These are phyloP conservation scores for Sonneratia alba DNA, from an alignment of 345 rosid species.

Conservation along the genomic window DNA sequence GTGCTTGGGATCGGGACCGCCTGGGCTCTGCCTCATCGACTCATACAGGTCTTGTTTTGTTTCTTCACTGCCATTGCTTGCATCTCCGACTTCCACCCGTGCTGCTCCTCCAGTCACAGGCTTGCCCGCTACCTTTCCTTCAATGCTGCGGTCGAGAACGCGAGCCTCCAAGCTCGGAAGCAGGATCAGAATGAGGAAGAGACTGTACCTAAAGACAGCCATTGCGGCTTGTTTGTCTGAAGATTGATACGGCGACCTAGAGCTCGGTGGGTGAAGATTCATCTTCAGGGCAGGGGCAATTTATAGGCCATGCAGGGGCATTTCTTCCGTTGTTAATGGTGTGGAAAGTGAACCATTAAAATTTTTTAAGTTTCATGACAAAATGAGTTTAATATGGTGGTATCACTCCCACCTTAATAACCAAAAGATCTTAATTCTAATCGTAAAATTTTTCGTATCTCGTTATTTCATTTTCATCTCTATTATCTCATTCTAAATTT, in stretches of 20 bases:
- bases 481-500: no score
- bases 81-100: not conserved
- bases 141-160: not conserved
- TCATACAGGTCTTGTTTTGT: not conserved
- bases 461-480: no score
- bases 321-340: not conserved
- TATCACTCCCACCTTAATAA: no score
- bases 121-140: not conserved
- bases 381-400: no score
- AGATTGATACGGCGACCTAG: not conserved
- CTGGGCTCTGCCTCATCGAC: constrained; percentile 8
- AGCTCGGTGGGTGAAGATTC: not conserved
- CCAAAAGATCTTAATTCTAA: no score
- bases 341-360: not conserved
- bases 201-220: not conserved
- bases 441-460: no score
- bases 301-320: not conserved
- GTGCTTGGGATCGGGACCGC: constrained; percentile 10
- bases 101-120: constrained; percentile 3
- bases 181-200: not conserved
- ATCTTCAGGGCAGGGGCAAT: not conserved
- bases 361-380: not conserved
- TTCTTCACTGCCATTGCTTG: not conserved
- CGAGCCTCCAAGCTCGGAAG: not conserved
- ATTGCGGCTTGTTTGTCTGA: not conserved